Evolutionary conservation across 345 rosid species (phyloP), one percentile per base, ranked within the genome.

Genomic region (Euphorbia peplus): DNA sequence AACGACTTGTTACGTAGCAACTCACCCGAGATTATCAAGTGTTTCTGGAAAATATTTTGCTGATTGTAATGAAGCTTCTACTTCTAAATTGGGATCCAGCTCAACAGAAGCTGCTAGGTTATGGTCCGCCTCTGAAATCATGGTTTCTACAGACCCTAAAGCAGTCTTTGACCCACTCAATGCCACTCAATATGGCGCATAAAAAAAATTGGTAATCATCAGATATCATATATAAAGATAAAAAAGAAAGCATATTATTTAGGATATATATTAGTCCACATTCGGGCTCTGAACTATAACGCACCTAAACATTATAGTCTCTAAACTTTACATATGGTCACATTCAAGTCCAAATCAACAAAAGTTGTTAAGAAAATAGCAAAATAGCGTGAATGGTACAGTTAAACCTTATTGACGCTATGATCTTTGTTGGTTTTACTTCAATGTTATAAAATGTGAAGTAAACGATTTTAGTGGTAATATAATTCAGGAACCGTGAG

Each of bases 1-100:
- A 4, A 92, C 96, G n/a, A 91, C 97, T 11, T 92, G 98, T 70
- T 95, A 86, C 70, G 97, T 85, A 7, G 97, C 96, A 5, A 78
- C 89, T 1, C 82, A 86, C 71, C 89, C 89, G 22, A 86, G 86
- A 71, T 60, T 95, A 63, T 39, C 48, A 42, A 81, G 83, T 24
- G 80, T 82, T 30, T 76, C 88, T 14, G 98, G 98, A 14, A 88
- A 92, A 72, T 91, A 92, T 73, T 95, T 88, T 52, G 83, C 87
- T 14, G 99, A 95, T 66, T 95, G 99, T 72, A 92, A 95, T 66
- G 97, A 92, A 81, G 81, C 96, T 48, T 62, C 80, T 3, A 64
- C 95, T 46, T 90, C 99, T 4, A 88, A 88, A 65, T 73, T 87
- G 73, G 97, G 92, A 35, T 76, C 89, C 28, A 86, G 78, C 83